Conservation (phyloP, 192 early-diverging fungal species). For the Backusella macrospora region DNA sequence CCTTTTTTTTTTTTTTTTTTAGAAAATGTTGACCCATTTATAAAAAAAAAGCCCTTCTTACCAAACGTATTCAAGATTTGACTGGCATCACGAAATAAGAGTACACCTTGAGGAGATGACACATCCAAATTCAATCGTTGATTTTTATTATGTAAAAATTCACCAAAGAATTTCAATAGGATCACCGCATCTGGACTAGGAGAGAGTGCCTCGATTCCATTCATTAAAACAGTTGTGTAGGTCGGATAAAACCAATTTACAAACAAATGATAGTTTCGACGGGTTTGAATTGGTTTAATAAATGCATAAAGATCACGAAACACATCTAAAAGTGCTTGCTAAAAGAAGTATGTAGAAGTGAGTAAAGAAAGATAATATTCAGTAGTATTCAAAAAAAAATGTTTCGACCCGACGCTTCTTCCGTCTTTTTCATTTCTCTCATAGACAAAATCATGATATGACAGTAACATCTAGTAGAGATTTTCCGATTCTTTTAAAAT, state of each 20-base stretch:
- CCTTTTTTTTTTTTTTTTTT: neutral
- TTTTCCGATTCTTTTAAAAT: too few species aligned
- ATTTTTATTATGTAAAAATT: constrained; percentile 81
- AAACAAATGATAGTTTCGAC: constrained; percentile 65
- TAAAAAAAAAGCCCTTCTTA: neutral
- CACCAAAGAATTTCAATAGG: constrained; percentile 75
- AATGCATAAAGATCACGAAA: constrained; percentile 82
- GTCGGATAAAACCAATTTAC: constrained; percentile 89
- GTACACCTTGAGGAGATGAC: constrained; percentile 81
- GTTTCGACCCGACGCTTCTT: too few species aligned
- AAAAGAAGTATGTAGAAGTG: too few species aligned
- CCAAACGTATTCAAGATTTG: constrained; percentile 65
- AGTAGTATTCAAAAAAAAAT: too few species aligned
- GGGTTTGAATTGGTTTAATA: constrained; percentile 61
- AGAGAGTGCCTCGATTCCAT: constrained; percentile 66
- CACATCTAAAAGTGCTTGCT: constrained; percentile 59
- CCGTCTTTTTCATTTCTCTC: too few species aligned
- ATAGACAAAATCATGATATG: too few species aligned
- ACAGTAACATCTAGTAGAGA: too few species aligned
- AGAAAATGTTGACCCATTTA: too few species aligned
- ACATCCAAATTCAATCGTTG: constrained; percentile 82
- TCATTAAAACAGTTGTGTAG: constrained; percentile 62
- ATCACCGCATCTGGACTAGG: constrained; percentile 67
- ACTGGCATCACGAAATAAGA: constrained; percentile 87
- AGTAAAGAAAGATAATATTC: too few species aligned